These are phyloP conservation scores for Pachysandra terminalis DNA, from an alignment of 164 flowering plant genomes.

Conservation along the genomic window DNA sequence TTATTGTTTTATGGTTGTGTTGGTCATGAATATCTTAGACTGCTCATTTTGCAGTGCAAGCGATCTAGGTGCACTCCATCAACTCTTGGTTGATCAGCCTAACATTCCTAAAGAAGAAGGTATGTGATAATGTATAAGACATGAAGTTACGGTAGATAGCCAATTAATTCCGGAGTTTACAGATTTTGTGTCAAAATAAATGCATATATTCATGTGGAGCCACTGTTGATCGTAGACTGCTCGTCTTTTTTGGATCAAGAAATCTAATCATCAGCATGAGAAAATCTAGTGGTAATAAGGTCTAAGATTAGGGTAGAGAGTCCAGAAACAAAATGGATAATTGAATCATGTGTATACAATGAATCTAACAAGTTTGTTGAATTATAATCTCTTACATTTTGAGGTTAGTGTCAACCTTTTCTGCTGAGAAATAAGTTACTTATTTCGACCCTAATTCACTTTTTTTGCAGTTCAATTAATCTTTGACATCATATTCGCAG, in stretches of 20 bases:
- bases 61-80: conserved; percentile 62
- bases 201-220: too few species aligned
- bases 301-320: too few species aligned
- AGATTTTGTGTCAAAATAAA: too few species aligned
- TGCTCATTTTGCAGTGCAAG: conserved; percentile 33
- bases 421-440: not conserved
- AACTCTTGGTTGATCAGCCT: conserved; percentile 82
- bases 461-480: conserved; percentile 22
- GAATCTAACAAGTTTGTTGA: too few species aligned
- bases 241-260: too few species aligned
- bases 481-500: conserved; percentile 16
- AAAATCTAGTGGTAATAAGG: too few species aligned
- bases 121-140: conserved; percentile 10
- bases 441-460: too few species aligned
- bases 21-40: not conserved
- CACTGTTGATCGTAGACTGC: too few species aligned
- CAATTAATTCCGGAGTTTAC: not conserved
- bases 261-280: too few species aligned
- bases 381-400: not conserved
- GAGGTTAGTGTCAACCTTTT: not conserved
- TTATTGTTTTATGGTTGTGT: not conserved
- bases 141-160: not conserved
- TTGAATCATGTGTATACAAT: too few species aligned
- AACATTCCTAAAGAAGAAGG: conserved; percentile 82
- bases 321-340: too few species aligned